Conservation (phyloP, 1,139 yeast species). For the Yamadazyma dendronema region DNA sequence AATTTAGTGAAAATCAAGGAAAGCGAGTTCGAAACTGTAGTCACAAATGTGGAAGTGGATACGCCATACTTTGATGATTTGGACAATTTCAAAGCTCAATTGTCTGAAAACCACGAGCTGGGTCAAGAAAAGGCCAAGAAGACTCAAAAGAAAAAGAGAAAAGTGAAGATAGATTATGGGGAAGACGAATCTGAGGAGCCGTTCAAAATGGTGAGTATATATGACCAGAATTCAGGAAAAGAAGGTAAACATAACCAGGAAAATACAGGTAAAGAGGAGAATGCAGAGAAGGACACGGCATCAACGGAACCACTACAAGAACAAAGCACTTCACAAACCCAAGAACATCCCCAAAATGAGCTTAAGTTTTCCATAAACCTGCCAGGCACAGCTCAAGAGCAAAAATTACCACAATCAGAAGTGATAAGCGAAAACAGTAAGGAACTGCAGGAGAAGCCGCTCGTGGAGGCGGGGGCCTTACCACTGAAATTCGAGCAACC, state of each 20-base stretch:
- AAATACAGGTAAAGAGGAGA: background rate
- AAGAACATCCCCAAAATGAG: no score
- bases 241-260: conserved; percentile 7
- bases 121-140: conserved; percentile 8
- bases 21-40: conserved; percentile 45
- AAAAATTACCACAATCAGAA: no score
- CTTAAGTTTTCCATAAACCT: no score
- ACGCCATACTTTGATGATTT: conserved; percentile 6
- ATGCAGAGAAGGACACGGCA: background rate
- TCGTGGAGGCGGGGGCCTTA: no score
- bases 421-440: no score
- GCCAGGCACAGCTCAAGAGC: no score
- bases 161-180: conserved; percentile 22
- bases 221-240: conserved; percentile 20
- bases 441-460: no score
- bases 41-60: conserved; percentile 34
- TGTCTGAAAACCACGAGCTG: background rate
- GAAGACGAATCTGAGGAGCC: conserved; percentile 32
- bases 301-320: no score
- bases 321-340: no score
- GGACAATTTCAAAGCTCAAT: conserved; percentile 9
- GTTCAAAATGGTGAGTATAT: conserved; percentile 51
- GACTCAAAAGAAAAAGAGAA: conserved; percentile 17
- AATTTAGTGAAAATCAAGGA: conserved; percentile 53
- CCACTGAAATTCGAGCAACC: no score